phyloP scores from a whole-genome alignment of 2,329 filamentous ascomycete species.

The Penicillium sp. region DNA sequence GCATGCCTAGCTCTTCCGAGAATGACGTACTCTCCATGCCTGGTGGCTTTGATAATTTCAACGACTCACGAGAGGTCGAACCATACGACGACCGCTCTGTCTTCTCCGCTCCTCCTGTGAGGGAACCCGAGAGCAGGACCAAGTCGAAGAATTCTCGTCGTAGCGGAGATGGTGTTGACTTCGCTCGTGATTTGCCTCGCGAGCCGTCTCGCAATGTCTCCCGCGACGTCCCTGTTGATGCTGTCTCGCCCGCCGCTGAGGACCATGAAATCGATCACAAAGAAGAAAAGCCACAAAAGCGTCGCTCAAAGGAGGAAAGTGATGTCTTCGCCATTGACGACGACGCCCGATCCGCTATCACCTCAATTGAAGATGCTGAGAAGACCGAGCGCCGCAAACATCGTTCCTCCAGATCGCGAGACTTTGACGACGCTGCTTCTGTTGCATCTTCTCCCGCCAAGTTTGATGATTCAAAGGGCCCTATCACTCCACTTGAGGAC shows the following conservation, averaged over 20 bases:
- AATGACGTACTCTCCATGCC: constrained; percentile 32
- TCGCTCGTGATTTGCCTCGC: constrained; percentile 7
- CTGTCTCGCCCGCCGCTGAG: neutral
- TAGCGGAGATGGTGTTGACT: constrained; percentile 22
- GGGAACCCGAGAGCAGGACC: constrained; percentile 3
- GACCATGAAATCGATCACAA: constrained; percentile 15
- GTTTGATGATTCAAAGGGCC: constrained; percentile 19
- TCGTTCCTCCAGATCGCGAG: neutral
- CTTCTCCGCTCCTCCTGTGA: constrained; percentile 12
- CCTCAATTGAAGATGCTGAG: constrained; percentile 4
- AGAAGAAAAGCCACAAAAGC: constrained; percentile 28
- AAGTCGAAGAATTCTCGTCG: constrained; percentile 21
- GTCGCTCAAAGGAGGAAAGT: constrained; percentile 26
- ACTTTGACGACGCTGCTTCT: constrained; percentile 39
- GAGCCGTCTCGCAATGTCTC: neutral
- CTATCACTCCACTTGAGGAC: constrained; percentile 17
- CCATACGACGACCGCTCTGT: constrained; percentile 14
- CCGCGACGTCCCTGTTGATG: neutral
- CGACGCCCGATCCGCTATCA: constrained; percentile 1
- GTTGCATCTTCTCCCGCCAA: constrained; percentile 34
- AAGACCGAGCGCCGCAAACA: constrained; percentile 20
- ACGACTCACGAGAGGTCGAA: constrained; percentile 5
- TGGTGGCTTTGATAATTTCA: constrained; percentile 29
- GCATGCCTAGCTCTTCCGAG: constrained; percentile 15
- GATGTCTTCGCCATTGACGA: constrained; percentile 10